A percentile compares a stretch with the other conserved stretches of the same genome.
Conservation (phyloP, 768 basidiomycete species). For the Calocera viscosa region DNA sequence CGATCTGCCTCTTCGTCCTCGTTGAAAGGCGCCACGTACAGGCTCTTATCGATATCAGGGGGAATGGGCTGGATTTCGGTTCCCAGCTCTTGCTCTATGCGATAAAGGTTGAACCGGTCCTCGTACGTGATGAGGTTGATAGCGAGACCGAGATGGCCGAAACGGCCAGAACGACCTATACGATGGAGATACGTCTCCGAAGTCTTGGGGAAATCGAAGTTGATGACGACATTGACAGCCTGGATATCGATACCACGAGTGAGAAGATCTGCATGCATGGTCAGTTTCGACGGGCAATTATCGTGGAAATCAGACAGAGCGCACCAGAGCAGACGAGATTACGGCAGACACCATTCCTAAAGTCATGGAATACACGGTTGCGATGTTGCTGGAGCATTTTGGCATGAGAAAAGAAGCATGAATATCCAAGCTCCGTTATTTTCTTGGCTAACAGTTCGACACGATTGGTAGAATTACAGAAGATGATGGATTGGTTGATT, state of each 20-base stretch:
- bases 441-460: slow-evolving; percentile 99
- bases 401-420: slow-evolving; percentile 99
- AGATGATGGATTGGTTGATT: slow-evolving; percentile 99
- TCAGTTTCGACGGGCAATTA: background rate
- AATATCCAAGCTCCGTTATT: slow-evolving; percentile 97
- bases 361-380: slow-evolving; percentile 99
- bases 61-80: slow-evolving; percentile 97
- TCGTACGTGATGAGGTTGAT: slow-evolving; percentile 98
- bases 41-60: slow-evolving; percentile 71
- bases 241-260: slow-evolving; percentile 99
- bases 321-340: slow-evolving; percentile 80
- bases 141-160: slow-evolving; percentile 91
- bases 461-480: slow-evolving; percentile 99
- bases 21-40: slow-evolving; percentile 78
- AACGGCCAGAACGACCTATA: slow-evolving; percentile 94
- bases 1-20: slow-evolving; percentile 16
- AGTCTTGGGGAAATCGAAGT: slow-evolving; percentile 99
- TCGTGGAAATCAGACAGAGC: slow-evolving; percentile 10
- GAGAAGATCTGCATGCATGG: slow-evolving; percentile 59
- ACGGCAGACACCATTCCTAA: slow-evolving; percentile 94
- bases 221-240: slow-evolving; percentile 99
- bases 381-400: slow-evolving; percentile 99
- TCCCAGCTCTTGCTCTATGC: slow-evolving; percentile 95
- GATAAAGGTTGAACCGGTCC: slow-evolving; percentile 93
- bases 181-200: slow-evolving; percentile 98